phyloP scores from a whole-genome alignment of 2,329 filamentous ascomycete genomes.

The Polychaeton citri region DNA sequence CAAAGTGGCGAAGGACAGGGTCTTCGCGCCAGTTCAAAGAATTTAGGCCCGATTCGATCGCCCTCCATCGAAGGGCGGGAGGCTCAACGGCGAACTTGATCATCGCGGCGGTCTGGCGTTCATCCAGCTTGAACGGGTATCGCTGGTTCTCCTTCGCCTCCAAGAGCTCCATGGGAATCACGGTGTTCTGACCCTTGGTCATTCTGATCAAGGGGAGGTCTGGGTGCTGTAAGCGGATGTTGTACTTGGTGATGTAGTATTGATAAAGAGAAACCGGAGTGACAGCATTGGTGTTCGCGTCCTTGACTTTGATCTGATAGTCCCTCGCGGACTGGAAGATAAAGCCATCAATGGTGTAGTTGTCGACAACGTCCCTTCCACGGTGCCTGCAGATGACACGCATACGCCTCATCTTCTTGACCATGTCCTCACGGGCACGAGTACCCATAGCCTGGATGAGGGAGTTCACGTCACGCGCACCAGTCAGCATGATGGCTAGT shows the following conservation, averaged over 20 bases:
- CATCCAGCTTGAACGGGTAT: constrained; percentile 45
- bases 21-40: constrained; percentile 58
- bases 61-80: constrained; percentile 51
- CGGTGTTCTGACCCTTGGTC: constrained; percentile 36
- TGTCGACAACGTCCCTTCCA: constrained; percentile 18
- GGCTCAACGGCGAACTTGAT: constrained; percentile 84
- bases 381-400: constrained; percentile 29
- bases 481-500: constrained; percentile 20
- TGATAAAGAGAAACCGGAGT: constrained; percentile 43
- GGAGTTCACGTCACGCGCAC: constrained; percentile 13
- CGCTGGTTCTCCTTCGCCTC: constrained; percentile 41
- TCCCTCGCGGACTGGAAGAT: constrained; percentile 28
- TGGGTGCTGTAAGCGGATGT: constrained; percentile 29
- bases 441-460: constrained; percentile 10
- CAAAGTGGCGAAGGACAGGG: constrained; percentile 57
- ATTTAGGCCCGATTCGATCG: constrained; percentile 55
- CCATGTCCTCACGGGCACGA: constrained; percentile 12
- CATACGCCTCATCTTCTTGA: constrained; percentile 30
- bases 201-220: constrained; percentile 45
- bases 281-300: constrained; percentile 22
- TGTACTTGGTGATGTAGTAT: constrained; percentile 43
- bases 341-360: constrained; percentile 40
- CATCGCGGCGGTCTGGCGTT: constrained; percentile 64
- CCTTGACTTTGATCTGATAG: constrained; percentile 30
- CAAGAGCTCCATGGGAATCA: constrained; percentile 45